Evolutionary conservation across 2,329 filamentous ascomycete species (phyloP), one percentile per base, ranked within the genome.

Genomic region (Colletotrichum sp.): DNA sequence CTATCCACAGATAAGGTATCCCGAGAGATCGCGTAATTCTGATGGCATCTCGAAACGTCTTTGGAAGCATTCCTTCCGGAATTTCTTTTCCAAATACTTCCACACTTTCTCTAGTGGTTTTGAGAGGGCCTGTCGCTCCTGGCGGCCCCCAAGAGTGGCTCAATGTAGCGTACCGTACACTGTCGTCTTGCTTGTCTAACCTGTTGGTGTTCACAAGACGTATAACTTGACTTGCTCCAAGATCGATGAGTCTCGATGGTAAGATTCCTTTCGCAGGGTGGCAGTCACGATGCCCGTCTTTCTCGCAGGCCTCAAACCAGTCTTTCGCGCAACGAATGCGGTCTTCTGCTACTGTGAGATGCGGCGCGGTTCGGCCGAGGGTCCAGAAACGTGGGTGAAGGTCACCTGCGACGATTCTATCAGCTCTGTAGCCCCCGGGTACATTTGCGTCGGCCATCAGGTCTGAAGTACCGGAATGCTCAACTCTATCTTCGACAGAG

Each of bases 91-190:
- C 2, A 12, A 61, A 61, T 1, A 27, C 33, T 21, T 6, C 15
- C 15, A 13, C 21, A 0, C n/a, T 71, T 3, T 15, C 27, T 16
- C 6, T 59, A 1, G 27, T 66, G 2, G 54, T 66, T 58, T 24
- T 65, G 6, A 51, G 3, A 11, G 51, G 62, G 8, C 29, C 43
- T 11, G 18, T 0, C 3, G 7, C 29, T 6, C 4, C 29, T 2
- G 31, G n/a, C 4, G 5, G 12, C 1, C 69, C 69, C 69, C 69
- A 71, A 31, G n/a, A 61, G 18, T 71, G 38, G 21, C 69, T 71
- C 21, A 71, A 29, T 1, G 38, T 67, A 1, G 69, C 69, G 18
- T 71, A 71, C 0, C 63, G 38, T 6, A 51, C 15, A 4, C 13
- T 6, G 5, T 11, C 24, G 5, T 13, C 6, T 34, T 12, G 7